Evolutionary conservation across 192 early-diverging fungal species (phyloP), one percentile per base, ranked within the genome.

Genomic region (Coemansia sp.): DNA sequence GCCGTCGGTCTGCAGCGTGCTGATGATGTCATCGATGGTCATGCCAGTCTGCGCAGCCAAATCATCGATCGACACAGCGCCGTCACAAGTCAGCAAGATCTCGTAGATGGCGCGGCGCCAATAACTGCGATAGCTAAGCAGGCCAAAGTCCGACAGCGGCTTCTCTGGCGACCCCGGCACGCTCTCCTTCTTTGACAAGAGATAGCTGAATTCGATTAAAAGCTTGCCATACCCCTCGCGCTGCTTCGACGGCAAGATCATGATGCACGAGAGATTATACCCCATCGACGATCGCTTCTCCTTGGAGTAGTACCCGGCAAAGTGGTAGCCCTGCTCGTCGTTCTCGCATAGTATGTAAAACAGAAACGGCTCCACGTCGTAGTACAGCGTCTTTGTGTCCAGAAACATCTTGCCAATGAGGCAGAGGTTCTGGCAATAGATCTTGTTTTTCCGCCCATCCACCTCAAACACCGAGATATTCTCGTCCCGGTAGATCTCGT

Each of bases 281-380:
- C 86, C 85, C 61, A 90, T 83, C 25, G 82, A 84, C 2, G 92
- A 95, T 31, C 85, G 85, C 76, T 96, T 98, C 77, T 98, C 95
- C 86, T 99, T 99, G 28, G 94, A 96, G 82, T 96, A 99, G 63
- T 99, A 99, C 0, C 95, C 97, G 23, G 97, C 92, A 79, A 99
- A 93, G 66, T 95, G 93, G 69, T 88, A 91, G 18, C 90, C 91
- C 10, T 66, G 18, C 37, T 85, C 70, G 48, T 92, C 90, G 34
- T 85, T 83, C 76, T 97, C 95, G 71, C 74, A 76, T 45, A 99
- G 85, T 18, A 99, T 83, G 66, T 99, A 99, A 65, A 99, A 99
- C 33, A 98, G 78, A 71, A 97, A 99, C 12, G 97, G 95, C 63
- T 99, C 97, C 3, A 96, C 89, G 62, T 98, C 97, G 70, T 97